Conservation (phyloP, 2,329 filamentous ascomycete species). For the Phyllosticta capitalensis region DNA sequence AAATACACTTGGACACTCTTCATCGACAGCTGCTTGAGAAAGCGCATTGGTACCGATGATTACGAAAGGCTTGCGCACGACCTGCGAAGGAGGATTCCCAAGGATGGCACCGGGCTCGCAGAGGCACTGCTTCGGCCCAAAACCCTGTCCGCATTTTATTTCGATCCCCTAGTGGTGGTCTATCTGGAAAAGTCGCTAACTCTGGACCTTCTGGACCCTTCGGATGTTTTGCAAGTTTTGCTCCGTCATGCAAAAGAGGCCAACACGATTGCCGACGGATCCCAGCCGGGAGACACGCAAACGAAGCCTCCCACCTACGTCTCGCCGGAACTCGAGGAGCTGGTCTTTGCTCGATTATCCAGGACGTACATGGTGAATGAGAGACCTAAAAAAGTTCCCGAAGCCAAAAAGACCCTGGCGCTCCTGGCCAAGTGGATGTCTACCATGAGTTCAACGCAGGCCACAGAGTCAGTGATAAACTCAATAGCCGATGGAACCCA, state of each 20-base stretch:
- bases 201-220: conserved; percentile 24
- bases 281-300: neutral
- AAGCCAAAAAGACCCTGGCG: conserved; percentile 23
- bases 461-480: conserved; percentile 30
- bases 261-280: neutral
- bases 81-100: conserved; percentile 24
- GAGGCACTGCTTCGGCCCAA: conserved; percentile 25
- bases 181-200: conserved; percentile 27
- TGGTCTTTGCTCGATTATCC: conserved; percentile 27
- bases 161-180: conserved; percentile 27
- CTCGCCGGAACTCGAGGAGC: conserved; percentile 28
- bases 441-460: conserved; percentile 29
- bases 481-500: conserved; percentile 33
- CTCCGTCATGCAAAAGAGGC: conserved; percentile 22
- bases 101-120: conserved; percentile 27
- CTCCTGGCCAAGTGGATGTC: conserved; percentile 30
- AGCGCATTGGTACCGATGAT: conserved; percentile 21
- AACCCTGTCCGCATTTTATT: conserved; percentile 16
- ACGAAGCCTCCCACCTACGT: conserved; percentile 22
- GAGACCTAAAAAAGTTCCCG: conserved; percentile 22
- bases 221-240: conserved; percentile 24
- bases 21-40: conserved; percentile 26
- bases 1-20: conserved; percentile 13
- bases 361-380: conserved; percentile 24
- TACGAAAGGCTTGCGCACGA: conserved; percentile 25